phyloP scores from a whole-genome alignment of 345 rosid genomes.

The Litchi chinensis region DNA sequence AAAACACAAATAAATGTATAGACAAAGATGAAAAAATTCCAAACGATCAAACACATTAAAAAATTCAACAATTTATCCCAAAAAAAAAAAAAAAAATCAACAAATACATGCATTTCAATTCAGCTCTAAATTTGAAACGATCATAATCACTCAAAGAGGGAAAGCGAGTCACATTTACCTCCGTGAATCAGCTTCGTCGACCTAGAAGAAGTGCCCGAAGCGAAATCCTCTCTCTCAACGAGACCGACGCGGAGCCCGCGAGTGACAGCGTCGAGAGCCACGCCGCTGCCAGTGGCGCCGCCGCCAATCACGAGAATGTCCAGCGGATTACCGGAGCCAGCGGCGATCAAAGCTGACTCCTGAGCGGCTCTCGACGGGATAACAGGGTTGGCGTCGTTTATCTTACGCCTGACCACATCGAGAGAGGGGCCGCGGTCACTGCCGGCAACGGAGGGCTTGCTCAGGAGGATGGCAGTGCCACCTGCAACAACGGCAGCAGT shows the following conservation, averaged over 20 bases:
- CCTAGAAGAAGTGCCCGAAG: slow-evolving; percentile 94
- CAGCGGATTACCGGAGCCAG: slow-evolving; percentile 62
- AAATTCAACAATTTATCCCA: no score
- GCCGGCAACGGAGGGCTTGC: slow-evolving; percentile 43
- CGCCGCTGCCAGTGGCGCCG: slow-evolving; percentile 98
- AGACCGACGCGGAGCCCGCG: slow-evolving; percentile 93
- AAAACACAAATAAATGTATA: not conserved
- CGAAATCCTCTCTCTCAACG: slow-evolving; percentile 93
- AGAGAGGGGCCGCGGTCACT: slow-evolving; percentile 56
- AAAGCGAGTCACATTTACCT: slow-evolving; percentile 36
- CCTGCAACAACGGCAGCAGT: slow-evolving; percentile 46
- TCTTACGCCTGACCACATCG: slow-evolving; percentile 48
- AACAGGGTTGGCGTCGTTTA: slow-evolving; percentile 50
- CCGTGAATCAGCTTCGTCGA: slow-evolving; percentile 96
- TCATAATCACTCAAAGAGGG: not conserved
- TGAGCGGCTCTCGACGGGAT: slow-evolving; percentile 78
- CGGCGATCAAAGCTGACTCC: slow-evolving; percentile 57
- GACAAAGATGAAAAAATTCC: not conserved
- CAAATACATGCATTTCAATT: no score
- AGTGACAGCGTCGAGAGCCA: slow-evolving; percentile 88
- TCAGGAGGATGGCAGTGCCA: slow-evolving; percentile 37
- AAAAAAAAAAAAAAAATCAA: no score
- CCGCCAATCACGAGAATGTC: slow-evolving; percentile 94
- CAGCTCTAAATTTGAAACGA: not conserved
- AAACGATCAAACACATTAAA: not conserved